Evolutionary conservation across 2,329 filamentous ascomycete genomes (phyloP), one percentile per base, ranked within the genome.

Genomic region (Plenodomus lindquistii): DNA sequence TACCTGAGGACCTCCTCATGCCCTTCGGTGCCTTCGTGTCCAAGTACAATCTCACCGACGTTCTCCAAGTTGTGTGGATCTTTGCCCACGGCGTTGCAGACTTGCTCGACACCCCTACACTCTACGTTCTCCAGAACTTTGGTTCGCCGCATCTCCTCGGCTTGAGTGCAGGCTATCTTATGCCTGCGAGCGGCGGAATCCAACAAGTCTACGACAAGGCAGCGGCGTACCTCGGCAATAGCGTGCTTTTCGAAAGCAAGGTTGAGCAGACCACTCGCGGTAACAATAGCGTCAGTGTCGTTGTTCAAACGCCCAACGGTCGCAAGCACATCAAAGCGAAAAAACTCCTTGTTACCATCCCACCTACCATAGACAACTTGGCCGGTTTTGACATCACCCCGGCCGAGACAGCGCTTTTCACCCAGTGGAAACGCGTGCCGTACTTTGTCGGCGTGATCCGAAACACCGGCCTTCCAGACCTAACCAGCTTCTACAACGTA

Each of bases 1-100:
- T 80, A 0, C 77, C 78, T 0, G 67, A 73, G 22, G 78, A 80
- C 36, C 64, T 83, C 2, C 59, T 77, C 17, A 60, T 80, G 3
- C 72, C 77, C 2, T 81, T 78, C 47, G 72, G 75, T 16, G 69
- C 79, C 3, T 81, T 81, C 46, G 67, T 77, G 11, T 59, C 67
- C 27, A 81, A 81, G 60, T 75, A 81, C 60, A 60, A 68, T n/a
- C 61, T 83, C 4, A 60, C 71, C 17, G 74, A 70, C 21, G 65
- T 75, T 2, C 65, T 78, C 2, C 67, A 65, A 16, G 63, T 70
- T 5, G 65, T 78, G 13, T 77, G 71, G 50, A 55, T 59, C 13
- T 73, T 73, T 46, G 71, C 73, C 18, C 71, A 79, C 41, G 79
- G 77, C 2, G 55, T 77, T 2, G 75, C 74, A 16, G 73, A 79